These are phyloP conservation scores for Diospyros lotus DNA, from an alignment of 148 eudicot species.

Conservation along the genomic window DNA sequence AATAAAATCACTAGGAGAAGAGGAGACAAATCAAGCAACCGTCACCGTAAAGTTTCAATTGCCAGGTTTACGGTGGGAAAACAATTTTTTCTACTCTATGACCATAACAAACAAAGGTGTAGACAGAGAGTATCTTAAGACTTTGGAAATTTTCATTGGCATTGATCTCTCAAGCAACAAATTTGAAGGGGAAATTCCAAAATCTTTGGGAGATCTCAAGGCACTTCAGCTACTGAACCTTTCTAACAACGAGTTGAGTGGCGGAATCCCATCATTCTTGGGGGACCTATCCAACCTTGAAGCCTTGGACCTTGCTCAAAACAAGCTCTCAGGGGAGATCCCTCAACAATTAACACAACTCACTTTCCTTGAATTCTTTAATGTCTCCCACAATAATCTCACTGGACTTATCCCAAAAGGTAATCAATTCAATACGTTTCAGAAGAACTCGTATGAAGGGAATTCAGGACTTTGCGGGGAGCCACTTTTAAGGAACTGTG, in stretches of 20 bases:
- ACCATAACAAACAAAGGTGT: constrained; percentile 33
- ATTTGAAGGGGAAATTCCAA: constrained; percentile 26
- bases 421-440: constrained; percentile 29
- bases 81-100: constrained; percentile 1
- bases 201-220: constrained; percentile 20
- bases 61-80: too few species aligned
- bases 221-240: constrained; percentile 16
- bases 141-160: constrained; percentile 14
- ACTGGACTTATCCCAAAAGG: constrained; percentile 32
- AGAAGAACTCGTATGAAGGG: constrained; percentile 19
- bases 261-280: constrained; percentile 24
- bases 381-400: constrained; percentile 34
- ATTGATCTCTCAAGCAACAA: constrained; percentile 32
- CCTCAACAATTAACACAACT: constrained; percentile 23
- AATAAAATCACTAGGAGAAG: constrained; percentile 12
- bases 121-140: constrained; percentile 7
- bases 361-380: constrained; percentile 32
- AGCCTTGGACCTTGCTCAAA: constrained; percentile 32
- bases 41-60: too few species aligned
- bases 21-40: too few species aligned
- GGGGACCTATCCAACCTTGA: constrained; percentile 25
- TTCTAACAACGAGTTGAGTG: constrained; percentile 32
- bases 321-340: constrained; percentile 32
- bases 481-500: constrained; percentile 21
- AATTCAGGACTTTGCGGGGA: constrained; percentile 31